Evolutionary conservation across 2,329 filamentous ascomycete genomes (phyloP).

Genomic region (Exophiala sp.): DNA sequence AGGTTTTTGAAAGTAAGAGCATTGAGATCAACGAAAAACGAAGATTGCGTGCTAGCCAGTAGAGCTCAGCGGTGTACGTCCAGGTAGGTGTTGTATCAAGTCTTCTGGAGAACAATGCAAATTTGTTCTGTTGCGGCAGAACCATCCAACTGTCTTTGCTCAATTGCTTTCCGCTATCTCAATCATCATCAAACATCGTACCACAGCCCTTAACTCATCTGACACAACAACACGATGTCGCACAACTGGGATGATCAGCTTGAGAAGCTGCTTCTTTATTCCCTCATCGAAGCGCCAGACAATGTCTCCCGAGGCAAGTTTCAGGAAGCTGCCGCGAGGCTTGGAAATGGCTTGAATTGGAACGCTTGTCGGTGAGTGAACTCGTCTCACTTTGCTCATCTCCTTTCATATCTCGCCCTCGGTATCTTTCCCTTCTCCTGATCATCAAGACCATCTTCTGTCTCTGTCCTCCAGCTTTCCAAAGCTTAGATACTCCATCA

Average conservation of each 20-base stretch:
- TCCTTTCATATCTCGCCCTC: background rate
- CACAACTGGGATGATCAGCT: constrained; percentile 12
- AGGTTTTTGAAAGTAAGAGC: background rate
- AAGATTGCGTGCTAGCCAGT: background rate
- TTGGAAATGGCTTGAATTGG: constrained; percentile 11
- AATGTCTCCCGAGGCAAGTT: constrained; percentile 10
- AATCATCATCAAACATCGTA: background rate
- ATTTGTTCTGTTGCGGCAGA: too few species aligned
- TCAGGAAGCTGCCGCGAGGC: constrained; percentile 7
- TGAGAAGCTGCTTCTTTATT: constrained; percentile 17
- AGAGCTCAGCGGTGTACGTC: background rate
- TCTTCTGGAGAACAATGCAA: too few species aligned
- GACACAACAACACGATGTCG: background rate
- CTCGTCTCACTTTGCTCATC: background rate
- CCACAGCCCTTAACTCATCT: background rate
- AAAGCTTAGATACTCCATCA: background rate
- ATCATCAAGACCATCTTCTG: background rate
- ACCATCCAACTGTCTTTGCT: too few species aligned
- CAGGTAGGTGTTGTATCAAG: background rate
- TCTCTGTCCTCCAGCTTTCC: background rate
- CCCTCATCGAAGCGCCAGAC: constrained; percentile 13
- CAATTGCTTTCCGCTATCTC: background rate
- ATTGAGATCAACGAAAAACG: background rate
- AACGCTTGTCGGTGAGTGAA: constrained; percentile 16
- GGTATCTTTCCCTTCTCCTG: background rate